Evolutionary conservation across 1,139 yeast species (phyloP), one percentile per base, ranked within the genome.

Genomic region (Yamadazyma atlantica): DNA sequence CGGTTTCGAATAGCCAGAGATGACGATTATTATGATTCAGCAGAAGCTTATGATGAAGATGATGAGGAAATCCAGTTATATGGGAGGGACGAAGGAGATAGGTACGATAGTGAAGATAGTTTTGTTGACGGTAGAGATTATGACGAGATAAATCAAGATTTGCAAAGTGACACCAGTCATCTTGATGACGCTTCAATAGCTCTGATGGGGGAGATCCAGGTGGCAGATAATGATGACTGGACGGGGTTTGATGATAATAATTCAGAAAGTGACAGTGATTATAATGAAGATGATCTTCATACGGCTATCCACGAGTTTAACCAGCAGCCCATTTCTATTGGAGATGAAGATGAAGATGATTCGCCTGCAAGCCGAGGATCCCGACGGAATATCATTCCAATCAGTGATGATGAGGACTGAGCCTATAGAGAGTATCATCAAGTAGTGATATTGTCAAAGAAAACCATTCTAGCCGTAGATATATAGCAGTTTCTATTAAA

Each of bases 101-200:
- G 50, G n/a, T 60, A 61, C 39, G 66, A 61, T 40, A 48, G 55
- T 11, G 56, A 56, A 5, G 66, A 61, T 37, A 60, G 65, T 42
- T 61, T 60, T 48, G 50, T 61, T 11, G 65, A 61, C 37, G 50
- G 50, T 16, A 42, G 62, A 37, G 48, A 33, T 22, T 38, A 37
- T 26, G 39, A 34, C 16, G 48, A 33, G 37, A 51, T 48, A 21
- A 41, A 47, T 15, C 30, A 34, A 22, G 47, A 44, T 31, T 30
- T 42, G n/a, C 16, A 8, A 12, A 39, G 32, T 23, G 39, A 28
- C 11, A 21, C 15, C 30, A 36, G 15, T 30, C 33, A 12, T 7
- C 9, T 30, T 12, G 33, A 30, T 21, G 33, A 19, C 4, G 13
- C 19, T 33, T 37, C 34, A 25, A 37, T 35, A 27, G 43, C 29